Conservation (phyloP, 768 basidiomycete genomes). For the Mycena albidolilacea region DNA sequence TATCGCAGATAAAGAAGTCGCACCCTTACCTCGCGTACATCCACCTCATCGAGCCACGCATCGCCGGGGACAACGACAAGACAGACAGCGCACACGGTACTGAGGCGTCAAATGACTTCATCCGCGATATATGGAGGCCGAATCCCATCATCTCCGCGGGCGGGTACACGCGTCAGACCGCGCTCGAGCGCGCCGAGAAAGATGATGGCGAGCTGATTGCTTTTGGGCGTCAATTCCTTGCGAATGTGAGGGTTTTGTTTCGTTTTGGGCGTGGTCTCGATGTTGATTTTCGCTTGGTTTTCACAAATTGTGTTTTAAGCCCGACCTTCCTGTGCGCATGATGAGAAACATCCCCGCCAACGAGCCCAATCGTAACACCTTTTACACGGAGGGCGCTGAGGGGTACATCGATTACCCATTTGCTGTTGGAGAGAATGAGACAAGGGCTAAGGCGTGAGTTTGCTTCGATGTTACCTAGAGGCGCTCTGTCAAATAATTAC, state of each 20-base stretch:
- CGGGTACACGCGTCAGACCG: slow-evolving; percentile 49
- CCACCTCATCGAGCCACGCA: slow-evolving; percentile 54
- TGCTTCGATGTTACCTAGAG: too few relatives aligned
- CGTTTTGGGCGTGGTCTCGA: background rate
- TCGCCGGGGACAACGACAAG: slow-evolving; percentile 17
- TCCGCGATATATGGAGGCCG: slow-evolving; percentile 51
- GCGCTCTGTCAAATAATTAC: too few relatives aligned
- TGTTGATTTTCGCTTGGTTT: background rate
- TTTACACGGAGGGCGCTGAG: slow-evolving; percentile 50
- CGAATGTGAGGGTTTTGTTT: slow-evolving; percentile 48
- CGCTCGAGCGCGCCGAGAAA: slow-evolving; percentile 47
- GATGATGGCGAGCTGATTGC: slow-evolving; percentile 43
- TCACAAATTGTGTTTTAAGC: slow-evolving; percentile 45
- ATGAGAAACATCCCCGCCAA: slow-evolving; percentile 52
- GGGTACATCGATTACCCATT: slow-evolving; percentile 49
- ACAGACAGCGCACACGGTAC: too few relatives aligned
- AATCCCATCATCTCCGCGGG: slow-evolving; percentile 49
- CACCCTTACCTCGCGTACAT: slow-evolving; percentile 61
- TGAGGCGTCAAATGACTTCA: slow-evolving; percentile 45
- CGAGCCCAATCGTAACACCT: slow-evolving; percentile 54
- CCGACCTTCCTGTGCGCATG: slow-evolving; percentile 59
- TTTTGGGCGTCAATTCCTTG: slow-evolving; percentile 53
- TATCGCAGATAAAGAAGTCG: slow-evolving; percentile 54
- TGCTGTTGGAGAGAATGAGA: background rate
- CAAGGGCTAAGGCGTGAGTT: background rate